A percentile compares a stretch with the other conserved stretches of the same genome.
These are phyloP conservation scores for Cyclocybe cylindracea DNA, from an alignment of 768 basidiomycete genomes.

Conservation along the genomic window DNA sequence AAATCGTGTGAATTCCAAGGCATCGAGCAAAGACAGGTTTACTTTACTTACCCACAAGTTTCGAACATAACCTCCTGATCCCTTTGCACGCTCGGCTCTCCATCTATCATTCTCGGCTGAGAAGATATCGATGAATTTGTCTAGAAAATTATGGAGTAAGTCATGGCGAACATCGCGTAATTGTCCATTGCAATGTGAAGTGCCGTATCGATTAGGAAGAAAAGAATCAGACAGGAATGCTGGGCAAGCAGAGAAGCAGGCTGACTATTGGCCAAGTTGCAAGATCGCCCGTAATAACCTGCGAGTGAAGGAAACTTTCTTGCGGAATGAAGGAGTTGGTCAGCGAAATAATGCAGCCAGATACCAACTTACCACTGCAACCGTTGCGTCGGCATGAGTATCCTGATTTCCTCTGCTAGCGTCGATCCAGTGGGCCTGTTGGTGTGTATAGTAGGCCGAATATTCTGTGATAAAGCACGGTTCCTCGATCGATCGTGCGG, in stretches of 20 bases:
- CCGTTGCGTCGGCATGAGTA: too few relatives aligned
- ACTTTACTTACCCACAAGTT: background rate
- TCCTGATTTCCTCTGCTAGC: background rate
- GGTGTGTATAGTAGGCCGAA: background rate
- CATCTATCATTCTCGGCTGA: conserved; percentile 1
- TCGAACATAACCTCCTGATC: background rate
- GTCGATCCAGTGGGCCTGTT: conserved; percentile 5
- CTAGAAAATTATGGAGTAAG: background rate
- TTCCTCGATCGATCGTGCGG: conserved; percentile 5
- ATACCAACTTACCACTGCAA: too few relatives aligned
- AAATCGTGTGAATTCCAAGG: background rate
- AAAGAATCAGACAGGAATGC: background rate
- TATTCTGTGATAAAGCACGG: conserved; percentile 4
- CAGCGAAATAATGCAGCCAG: too few relatives aligned
- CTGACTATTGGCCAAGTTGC: conserved; percentile 1
- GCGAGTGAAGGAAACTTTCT: background rate
- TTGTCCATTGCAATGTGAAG: background rate
- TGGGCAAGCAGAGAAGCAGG: background rate
- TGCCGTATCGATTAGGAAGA: background rate
- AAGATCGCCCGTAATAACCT: conserved; percentile 2
- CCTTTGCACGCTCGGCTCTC: background rate
- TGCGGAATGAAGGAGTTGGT: conserved; percentile 2
- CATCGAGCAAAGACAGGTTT: background rate
- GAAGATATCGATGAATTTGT: background rate
- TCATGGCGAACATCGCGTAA: background rate